Evolutionary conservation across 352 stramenopile genomes (phyloP), one percentile per base, ranked within the genome.

Genomic region (Phytopythium cucurbitacearum): DNA sequence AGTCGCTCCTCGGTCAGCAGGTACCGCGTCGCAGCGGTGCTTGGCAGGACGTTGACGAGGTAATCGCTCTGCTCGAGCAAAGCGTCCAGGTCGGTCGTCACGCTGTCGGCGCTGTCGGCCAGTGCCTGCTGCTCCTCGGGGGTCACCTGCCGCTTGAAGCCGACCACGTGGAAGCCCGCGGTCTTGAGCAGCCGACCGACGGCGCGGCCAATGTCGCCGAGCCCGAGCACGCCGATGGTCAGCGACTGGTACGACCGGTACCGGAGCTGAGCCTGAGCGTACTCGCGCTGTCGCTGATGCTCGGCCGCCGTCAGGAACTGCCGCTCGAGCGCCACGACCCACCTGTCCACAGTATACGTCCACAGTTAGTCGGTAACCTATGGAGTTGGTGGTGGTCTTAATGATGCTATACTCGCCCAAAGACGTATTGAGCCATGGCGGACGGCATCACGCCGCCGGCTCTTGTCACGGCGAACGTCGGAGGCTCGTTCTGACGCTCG

Each of bases 1-100:
- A 96, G 60, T 16, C 61, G 62, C 16, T 72, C 59, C 28, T 83
- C 66, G 4, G 64, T 78, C 41, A 97, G 57, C 16, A 94, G 55
- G 49, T 81, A 72, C 37, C 70, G 71, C 43, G 88, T 97, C n/a
- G 67, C 67, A 1, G 50, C 13, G 9, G 88, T 97, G 40, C 82
- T 95, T 13, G 88, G 85, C 28, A 97, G 62, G 5, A 92, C 79
- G 51, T 79, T 91, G 39, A 97, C 80, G 9, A 95, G 40, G 47
- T 89, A 92, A 65, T 97, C 88, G 12, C 66, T 71, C 44, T 76
- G 57, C 48, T 63, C 48, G 7, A 87, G 47, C 44, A 89, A 66
- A 6, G 78, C 60, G 44, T 60, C 46, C 13, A 89, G 46, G 38
- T 84, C 62, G 4, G 59, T 76, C 11, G 66, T 81, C 28, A 85